phyloP scores from a whole-genome alignment of 768 basidiomycete genomes.

The Clathrus columnatus region DNA sequence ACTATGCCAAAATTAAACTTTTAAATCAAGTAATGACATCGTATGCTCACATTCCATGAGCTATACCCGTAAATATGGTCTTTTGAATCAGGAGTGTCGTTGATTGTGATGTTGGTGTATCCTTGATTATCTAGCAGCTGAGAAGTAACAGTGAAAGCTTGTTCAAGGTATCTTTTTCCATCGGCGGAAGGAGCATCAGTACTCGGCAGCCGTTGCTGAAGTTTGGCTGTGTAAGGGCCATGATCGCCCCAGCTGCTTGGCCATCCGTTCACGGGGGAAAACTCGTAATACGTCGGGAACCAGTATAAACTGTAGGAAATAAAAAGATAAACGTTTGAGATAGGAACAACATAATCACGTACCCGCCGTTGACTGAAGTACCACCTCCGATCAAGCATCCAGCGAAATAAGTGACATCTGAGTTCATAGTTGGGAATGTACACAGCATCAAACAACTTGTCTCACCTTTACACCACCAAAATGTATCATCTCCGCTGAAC shows the following conservation, averaged over 20 bases:
- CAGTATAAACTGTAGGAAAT: constrained; percentile 35
- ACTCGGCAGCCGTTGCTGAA: constrained; percentile 43
- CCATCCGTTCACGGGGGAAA: constrained; percentile 42
- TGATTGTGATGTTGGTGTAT: constrained; percentile 46
- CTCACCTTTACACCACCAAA: constrained; percentile 58
- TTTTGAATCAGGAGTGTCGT: constrained; percentile 45
- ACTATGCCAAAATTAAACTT: constrained; percentile 7
- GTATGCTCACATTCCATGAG: constrained; percentile 24
- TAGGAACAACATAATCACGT: constrained; percentile 15
- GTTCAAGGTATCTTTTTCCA: constrained; percentile 47
- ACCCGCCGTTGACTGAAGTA: constrained; percentile 57
- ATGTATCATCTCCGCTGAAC: constrained; percentile 48
- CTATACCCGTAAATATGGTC: constrained; percentile 55
- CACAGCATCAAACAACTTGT: not conserved
- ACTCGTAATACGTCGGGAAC: constrained; percentile 44
- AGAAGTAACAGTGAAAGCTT: constrained; percentile 35
- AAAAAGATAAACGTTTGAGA: not conserved
- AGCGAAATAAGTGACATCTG: constrained; percentile 52
- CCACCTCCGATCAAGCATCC: constrained; percentile 59
- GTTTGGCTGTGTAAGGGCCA: constrained; percentile 37
- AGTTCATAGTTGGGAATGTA: not conserved
- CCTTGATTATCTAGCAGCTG: constrained; percentile 40
- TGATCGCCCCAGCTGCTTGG: constrained; percentile 48
- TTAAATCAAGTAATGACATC: constrained; percentile 15
- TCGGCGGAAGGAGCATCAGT: constrained; percentile 55